A percentile compares a stretch with the other conserved stretches of the same genome.
These are phyloP conservation scores for Sporothrix pallida DNA, from an alignment of 2,329 filamentous ascomycete genomes.

Conservation along the genomic window DNA sequence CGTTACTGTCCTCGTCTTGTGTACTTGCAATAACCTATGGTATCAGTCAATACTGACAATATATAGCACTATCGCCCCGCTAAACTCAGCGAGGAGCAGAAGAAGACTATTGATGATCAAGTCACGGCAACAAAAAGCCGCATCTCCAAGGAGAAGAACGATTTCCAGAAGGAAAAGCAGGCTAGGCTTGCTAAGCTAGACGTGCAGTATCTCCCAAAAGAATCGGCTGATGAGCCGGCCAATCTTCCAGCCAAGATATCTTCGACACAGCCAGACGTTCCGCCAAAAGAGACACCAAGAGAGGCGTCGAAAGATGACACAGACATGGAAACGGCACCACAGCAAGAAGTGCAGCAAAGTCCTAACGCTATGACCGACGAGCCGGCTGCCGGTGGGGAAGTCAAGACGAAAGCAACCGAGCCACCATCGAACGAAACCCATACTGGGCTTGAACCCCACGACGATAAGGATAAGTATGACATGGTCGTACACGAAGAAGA, in stretches of 20 bases:
- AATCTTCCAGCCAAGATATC: too few relatives aligned
- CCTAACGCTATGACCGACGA: constrained; percentile 20
- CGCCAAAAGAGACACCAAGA: background rate
- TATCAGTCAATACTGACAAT: background rate
- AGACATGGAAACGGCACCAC: background rate
- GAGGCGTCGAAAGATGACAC: background rate
- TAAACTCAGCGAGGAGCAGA: constrained; percentile 72
- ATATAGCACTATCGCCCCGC: constrained; percentile 83
- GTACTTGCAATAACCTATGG: background rate
- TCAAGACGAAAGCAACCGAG: constrained; percentile 37
- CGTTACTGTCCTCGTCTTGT: constrained; percentile 34
- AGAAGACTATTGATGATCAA: constrained; percentile 73
- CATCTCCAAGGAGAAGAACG: constrained; percentile 68
- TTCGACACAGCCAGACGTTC: too few relatives aligned
- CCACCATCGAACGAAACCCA: constrained; percentile 43
- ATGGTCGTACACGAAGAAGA: constrained; percentile 87
- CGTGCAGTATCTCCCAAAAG: constrained; percentile 33
- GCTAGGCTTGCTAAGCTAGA: constrained; percentile 50
- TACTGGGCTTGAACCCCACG: constrained; percentile 48
- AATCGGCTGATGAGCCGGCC: background rate
- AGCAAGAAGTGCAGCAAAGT: background rate
- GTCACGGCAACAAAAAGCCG: constrained; percentile 66
- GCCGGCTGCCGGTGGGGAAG: constrained; percentile 40
- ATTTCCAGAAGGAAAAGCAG: constrained; percentile 61
- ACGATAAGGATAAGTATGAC: constrained; percentile 79